Base-by-base conservation (phyloP, 1,284 basidiomycete species). In the Ceratobasidium sp. region DNA sequence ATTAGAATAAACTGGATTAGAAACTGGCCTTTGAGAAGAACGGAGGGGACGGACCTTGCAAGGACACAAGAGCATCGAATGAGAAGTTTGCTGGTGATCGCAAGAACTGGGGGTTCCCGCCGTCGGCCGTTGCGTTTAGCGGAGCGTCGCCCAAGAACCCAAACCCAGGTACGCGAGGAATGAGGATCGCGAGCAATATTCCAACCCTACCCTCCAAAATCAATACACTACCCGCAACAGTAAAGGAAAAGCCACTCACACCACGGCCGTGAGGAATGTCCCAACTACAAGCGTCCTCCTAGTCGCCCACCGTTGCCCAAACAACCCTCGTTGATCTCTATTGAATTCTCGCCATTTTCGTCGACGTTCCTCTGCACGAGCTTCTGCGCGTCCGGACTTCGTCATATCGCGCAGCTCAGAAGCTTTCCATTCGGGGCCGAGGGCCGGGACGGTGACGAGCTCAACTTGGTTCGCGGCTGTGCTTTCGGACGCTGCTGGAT, bases 361-460 rank as follows among this genome's bases (percentile, higher is more conserved):
- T 60, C 80, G 82, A 66, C 91, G 85, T 63, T 86, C 82, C 60
- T 93, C 91, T 14, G 83, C 79, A 78, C 87, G 88, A 24, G 85
- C 82, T 81, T 92, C 89, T 50, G 87, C 85, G 80, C 88, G 87
- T 2, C 88, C 92, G 1, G 89, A 84, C 79, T 90, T 91, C 1
- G 91, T 93, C 88, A 94, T 91, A 27, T 88, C 87, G 60, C 86
- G 87, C 80, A 96, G 82, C 82, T 97, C 95, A 36, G 87, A 85
- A 75, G 90, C 90, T 53, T 87, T 87, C 95, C 95, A 97, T 82
- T 97, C 95, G 0, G 95, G 84, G 17, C 95, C 95, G 1, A 97
- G 86, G 2, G 92, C 93, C 3, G 95, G 95, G 0, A 96, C 93
- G 0, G 95, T 96, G 50, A 96, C 91, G 81, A 95, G 87, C 81